A percentile compares a stretch with the other conserved stretches of the same genome.
Evolutionary conservation across 345 rosid species (phyloP).

Genomic region (Aquilaria malaccensis): DNA sequence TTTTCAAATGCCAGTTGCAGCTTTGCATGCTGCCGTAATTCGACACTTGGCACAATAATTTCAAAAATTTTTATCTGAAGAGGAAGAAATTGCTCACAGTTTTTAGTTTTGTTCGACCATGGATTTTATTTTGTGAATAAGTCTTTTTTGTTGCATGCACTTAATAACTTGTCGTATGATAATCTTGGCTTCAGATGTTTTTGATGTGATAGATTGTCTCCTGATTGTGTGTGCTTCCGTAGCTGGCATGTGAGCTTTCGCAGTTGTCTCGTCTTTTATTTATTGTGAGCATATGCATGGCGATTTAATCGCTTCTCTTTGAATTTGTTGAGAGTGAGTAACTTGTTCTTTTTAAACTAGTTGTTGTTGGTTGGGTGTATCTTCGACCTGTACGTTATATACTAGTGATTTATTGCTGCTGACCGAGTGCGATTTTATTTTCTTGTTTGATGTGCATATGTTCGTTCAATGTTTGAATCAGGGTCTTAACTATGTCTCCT

Average conservation of each 20-base stretch:
- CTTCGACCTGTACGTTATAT: slow-evolving; percentile 3
- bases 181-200: not conserved
- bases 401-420: slow-evolving; percentile 10
- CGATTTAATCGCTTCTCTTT: slow-evolving; percentile 1
- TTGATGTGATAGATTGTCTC: not conserved
- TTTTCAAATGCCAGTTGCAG: not conserved
- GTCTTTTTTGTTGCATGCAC: not conserved
- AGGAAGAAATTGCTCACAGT: not conserved
- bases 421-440: slow-evolving; percentile 1
- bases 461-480: not conserved
- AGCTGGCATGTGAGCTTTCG: slow-evolving; percentile 5
- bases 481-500: not conserved
- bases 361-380: slow-evolving; percentile 25
- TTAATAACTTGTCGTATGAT: not conserved
- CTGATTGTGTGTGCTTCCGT: not conserved
- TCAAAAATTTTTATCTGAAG: not conserved
- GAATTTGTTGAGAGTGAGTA: slow-evolving; percentile 21
- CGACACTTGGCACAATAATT: not conserved
- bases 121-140: not conserved
- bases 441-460: not conserved
- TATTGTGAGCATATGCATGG: slow-evolving; percentile 2
- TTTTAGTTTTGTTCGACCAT: not conserved
- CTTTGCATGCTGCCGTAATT: slow-evolving; percentile 6
- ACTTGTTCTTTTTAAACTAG: slow-evolving; percentile 14
- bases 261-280: slow-evolving; percentile 9